These are phyloP conservation scores for Periglandula ipomoeae DNA, from an alignment of 2,329 filamentous ascomycete species.

Conservation along the genomic window DNA sequence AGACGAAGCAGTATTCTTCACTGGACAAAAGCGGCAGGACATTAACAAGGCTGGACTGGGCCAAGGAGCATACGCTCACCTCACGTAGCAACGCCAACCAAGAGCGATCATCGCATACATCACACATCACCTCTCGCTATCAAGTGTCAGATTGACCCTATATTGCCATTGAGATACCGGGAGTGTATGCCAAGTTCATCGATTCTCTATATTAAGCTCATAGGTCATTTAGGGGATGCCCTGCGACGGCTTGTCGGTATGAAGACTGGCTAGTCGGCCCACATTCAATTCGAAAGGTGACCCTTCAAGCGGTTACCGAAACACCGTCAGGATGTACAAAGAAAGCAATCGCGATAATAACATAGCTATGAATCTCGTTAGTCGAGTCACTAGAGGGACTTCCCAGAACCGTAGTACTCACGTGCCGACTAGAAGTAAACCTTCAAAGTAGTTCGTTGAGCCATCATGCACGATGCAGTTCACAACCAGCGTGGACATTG, in stretches of 20 bases:
- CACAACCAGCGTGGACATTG: slow-evolving; percentile 12
- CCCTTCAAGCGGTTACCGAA: background rate
- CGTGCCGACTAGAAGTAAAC: slow-evolving; percentile 11
- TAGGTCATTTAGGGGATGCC: too few species aligned
- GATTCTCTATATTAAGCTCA: too few species aligned
- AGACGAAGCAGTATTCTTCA: background rate
- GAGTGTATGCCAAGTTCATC: too few species aligned
- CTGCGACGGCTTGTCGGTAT: too few species aligned
- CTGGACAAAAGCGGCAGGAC: background rate
- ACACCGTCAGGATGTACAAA: slow-evolving; percentile 9
- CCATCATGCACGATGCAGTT: slow-evolving; percentile 12
- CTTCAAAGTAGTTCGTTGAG: slow-evolving; percentile 12
- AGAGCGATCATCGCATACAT: too few species aligned
- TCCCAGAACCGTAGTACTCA: slow-evolving; percentile 3
- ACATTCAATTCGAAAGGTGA: too few species aligned
- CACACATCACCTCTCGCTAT: too few species aligned
- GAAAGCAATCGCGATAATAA: slow-evolving; percentile 10
- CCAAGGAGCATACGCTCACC: background rate
- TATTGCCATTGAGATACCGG: too few species aligned
- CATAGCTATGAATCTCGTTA: slow-evolving; percentile 4
- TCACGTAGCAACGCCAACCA: too few species aligned
- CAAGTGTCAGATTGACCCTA: too few species aligned
- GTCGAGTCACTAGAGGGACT: background rate
- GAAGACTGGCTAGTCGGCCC: too few species aligned
- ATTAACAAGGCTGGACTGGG: background rate